These are phyloP conservation scores for Plasmodium malariae DNA, from an alignment of 169 alveolate species.

Conservation along the genomic window DNA sequence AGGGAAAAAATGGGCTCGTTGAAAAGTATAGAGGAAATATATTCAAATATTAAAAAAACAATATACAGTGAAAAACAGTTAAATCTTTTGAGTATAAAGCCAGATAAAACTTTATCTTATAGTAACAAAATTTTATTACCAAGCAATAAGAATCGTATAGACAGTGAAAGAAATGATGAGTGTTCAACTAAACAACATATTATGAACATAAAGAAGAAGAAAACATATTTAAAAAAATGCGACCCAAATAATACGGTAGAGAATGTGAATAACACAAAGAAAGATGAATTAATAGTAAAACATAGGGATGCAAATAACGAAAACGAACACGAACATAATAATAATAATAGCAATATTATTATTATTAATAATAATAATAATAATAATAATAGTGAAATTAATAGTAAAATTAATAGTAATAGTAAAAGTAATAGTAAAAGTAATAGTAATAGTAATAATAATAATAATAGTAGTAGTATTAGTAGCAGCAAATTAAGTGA, in stretches of 20 bases:
- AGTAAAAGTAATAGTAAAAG: too few relatives aligned
- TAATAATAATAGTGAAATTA: too few relatives aligned
- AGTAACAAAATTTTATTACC: background rate
- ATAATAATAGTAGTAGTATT: too few relatives aligned
- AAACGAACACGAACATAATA: background rate
- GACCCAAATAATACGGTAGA: background rate
- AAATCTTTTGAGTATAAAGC: background rate
- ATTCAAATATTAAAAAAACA: slow-evolving; percentile 36
- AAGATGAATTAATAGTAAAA: background rate
- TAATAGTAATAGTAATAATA: background rate
- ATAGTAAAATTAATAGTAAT: too few relatives aligned
- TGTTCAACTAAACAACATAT: background rate
- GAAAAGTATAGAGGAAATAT: slow-evolving; percentile 8
- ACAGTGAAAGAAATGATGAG: background rate
- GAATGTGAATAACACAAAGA: background rate
- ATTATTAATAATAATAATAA: too few relatives aligned
- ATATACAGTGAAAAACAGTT: slow-evolving; percentile 7
- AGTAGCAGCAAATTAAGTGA: background rate
- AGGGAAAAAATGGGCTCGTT: background rate
- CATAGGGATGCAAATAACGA: background rate
- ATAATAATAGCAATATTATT: too few relatives aligned
- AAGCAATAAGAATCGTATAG: background rate
- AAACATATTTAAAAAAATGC: slow-evolving; percentile 1
- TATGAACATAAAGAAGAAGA: slow-evolving; percentile 13
- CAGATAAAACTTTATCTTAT: background rate